These are phyloP conservation scores for Hypoxylon rickii DNA, from an alignment of 495 filamentous ascomycete genomes.

Conservation along the genomic window DNA sequence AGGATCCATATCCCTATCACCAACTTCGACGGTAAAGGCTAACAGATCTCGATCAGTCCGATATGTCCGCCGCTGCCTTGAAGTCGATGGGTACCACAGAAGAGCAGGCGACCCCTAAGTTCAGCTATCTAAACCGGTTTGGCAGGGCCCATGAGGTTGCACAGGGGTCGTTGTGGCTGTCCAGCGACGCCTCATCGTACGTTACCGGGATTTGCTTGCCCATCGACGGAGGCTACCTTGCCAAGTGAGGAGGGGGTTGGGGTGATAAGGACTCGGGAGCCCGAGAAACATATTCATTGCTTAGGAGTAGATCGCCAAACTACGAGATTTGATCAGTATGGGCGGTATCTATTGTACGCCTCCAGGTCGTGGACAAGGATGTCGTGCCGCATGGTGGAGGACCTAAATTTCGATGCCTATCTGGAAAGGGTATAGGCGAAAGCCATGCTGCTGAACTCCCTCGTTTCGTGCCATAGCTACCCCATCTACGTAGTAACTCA, in stretches of 20 bases:
- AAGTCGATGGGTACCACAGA: slow-evolving; percentile 34
- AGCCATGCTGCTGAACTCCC: no score
- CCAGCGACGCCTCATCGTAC: slow-evolving; percentile 37
- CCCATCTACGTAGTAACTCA: no score
- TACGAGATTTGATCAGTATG: no score
- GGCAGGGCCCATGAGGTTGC: slow-evolving; percentile 41
- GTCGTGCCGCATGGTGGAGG: no score
- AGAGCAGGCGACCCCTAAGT: slow-evolving; percentile 30
- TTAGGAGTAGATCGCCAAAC: no score
- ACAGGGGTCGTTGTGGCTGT: slow-evolving; percentile 42
- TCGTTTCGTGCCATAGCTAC: neutral
- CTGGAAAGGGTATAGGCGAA: no score
- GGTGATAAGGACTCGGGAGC: neutral
- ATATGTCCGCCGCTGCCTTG: slow-evolving; percentile 35
- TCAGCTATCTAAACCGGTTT: slow-evolving; percentile 35
- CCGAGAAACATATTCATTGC: neutral
- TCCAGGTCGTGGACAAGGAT: no score
- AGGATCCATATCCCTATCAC: neutral
- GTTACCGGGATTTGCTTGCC: slow-evolving; percentile 41
- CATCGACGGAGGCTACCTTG: slow-evolving; percentile 39
- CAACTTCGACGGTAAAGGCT: slow-evolving; percentile 11
- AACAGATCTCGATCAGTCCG: slow-evolving; percentile 42
- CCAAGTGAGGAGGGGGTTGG: neutral
- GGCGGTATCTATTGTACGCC: no score
- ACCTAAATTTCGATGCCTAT: no score